Percentiles rank a stretch among this genome's conserved stretches.
phyloP scores from a whole-genome alignment of 2,329 filamentous ascomycete genomes.

The Botrytis cinerea region DNA sequence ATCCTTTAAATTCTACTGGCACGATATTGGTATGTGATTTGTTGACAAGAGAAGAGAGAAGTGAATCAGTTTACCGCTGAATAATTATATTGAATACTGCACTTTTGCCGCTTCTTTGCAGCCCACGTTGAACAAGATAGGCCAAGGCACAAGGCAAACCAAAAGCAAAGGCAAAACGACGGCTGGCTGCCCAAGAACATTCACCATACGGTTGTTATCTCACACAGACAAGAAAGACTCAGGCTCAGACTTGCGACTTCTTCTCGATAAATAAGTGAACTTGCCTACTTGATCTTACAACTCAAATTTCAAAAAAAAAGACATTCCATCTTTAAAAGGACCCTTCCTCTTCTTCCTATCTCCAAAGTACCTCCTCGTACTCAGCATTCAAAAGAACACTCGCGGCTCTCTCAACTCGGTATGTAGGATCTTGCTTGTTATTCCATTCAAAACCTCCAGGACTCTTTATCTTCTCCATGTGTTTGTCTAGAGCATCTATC shows the following conservation, averaged over 20 bases:
- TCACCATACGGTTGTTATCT: neutral
- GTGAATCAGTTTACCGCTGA: neutral
- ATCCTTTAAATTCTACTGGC: neutral
- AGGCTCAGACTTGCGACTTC: neutral
- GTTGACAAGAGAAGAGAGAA: neutral
- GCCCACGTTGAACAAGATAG: neutral
- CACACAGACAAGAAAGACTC: neutral
- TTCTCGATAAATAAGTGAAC: neutral
- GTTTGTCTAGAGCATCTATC: constrained; percentile 13
- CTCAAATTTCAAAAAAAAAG: neutral
- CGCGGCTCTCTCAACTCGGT: neutral
- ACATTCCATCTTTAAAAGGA: neutral
- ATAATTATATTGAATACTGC: neutral
- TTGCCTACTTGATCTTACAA: neutral
- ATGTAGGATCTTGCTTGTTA: neutral
- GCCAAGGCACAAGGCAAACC: neutral
- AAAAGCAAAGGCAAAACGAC: neutral
- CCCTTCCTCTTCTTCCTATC: neutral
- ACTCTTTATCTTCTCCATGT: neutral
- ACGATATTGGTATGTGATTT: neutral
- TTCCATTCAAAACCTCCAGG: neutral
- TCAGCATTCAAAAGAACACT: neutral
- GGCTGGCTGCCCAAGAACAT: constrained; percentile 1
- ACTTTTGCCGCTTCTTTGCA: neutral
- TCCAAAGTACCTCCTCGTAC: neutral